phyloP scores from a whole-genome alignment of 148 eudicot genomes.

The Amaranthus hypochondriacus region DNA sequence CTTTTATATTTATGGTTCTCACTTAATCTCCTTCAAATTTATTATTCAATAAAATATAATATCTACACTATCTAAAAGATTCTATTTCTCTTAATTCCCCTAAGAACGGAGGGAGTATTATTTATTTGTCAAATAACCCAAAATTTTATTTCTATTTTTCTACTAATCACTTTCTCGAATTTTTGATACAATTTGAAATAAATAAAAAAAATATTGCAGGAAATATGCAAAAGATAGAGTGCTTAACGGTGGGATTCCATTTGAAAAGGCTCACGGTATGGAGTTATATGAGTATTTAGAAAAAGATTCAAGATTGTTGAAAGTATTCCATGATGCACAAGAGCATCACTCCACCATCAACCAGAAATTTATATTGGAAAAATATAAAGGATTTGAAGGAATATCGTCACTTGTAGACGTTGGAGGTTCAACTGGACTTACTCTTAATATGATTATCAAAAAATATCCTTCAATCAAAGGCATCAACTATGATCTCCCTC shows the following conservation, averaged over 20 bases:
- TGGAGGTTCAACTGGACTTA: constrained; percentile 25
- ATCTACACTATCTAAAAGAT: too few relatives aligned
- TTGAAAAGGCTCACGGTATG: constrained; percentile 17
- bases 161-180: too few relatives aligned
- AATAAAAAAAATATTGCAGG: constrained; percentile 7
- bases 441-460: constrained; percentile 10
- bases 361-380: constrained; percentile 10
- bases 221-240: constrained; percentile 19
- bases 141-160: too few relatives aligned
- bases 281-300: constrained; percentile 13
- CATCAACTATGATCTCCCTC: constrained; percentile 27
- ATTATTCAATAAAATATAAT: too few relatives aligned
- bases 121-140: too few relatives aligned
- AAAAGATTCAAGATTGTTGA: constrained; percentile 15
- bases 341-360: constrained; percentile 21
- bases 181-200: too few relatives aligned
- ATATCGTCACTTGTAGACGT: constrained; percentile 22
- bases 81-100: too few relatives aligned
- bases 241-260: constrained; percentile 12
- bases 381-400: constrained; percentile 20
- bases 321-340: constrained; percentile 22
- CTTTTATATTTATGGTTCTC: too few relatives aligned
- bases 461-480: constrained; percentile 23
- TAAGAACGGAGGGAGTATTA: too few relatives aligned
- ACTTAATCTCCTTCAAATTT: too few relatives aligned